Evolutionary conservation across 352 stramenopile genomes (phyloP), one percentile per base, ranked within the genome.

Genomic region (Globisporangium orthogonon): DNA sequence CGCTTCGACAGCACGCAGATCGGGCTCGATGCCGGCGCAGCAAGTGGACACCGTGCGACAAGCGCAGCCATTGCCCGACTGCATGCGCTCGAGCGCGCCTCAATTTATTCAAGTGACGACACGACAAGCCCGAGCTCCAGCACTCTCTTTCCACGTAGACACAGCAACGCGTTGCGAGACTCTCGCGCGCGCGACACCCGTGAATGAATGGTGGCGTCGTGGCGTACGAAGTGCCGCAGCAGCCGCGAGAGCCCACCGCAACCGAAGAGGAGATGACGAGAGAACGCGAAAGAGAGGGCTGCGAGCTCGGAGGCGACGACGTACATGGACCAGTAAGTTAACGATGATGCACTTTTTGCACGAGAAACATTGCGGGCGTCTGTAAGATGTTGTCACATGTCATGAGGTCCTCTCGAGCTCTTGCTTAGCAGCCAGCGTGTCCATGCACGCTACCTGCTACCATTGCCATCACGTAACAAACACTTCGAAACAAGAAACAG

Each of bases 311-410:
- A 58, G 23, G 46, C 3, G 18, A 13, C 31, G 18, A 33, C 53
- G 29, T 50, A 35, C 33, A 58, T 49, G 35, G 28, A 48, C 11
- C 18, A 33, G 49, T 40, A 56, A 40, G 35, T 56, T 61, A 49
- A 39, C 45, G 49, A 23, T 41, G 29, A 63, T 49, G 10, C 33
- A 17, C 3, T 30, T 51, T 23, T 55, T 52, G 48, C 48, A 52
- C 48, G 31, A 40, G 31, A 52, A 17, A 0, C 7, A 17, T 2
- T 23, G 40, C 3, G 4, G 40, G 13, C 2, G 35, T 40, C 35
- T 13, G 11, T 23, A 23, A 23, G 23, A 23, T 23, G 23, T 23
- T 23, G 23, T 23, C 23, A 23, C 23, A 23, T 23, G 23, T 23
- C 23, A 23, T 23, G 23, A 23, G 23, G 23, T 23, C 23, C 23